Evolutionary conservation across 495 filamentous ascomycete species (phyloP), one percentile per base, ranked within the genome.

Genomic region (Lindgomyces ingoldianus): DNA sequence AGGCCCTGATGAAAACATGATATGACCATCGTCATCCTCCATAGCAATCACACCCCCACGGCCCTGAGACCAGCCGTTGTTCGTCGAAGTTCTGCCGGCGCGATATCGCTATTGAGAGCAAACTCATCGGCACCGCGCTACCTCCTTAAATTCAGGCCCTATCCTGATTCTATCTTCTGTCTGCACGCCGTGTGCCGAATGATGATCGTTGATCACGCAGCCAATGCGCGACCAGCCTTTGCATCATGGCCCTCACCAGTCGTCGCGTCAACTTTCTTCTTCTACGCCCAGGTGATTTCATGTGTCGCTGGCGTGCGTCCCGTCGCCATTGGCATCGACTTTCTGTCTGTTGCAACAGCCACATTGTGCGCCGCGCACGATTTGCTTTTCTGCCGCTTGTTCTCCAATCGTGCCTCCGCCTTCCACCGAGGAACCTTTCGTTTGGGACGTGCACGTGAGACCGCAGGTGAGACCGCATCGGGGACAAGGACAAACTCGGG

Each of bases 1-100:
- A 12, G 47, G 11, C 33, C n/a, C n/a, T 22, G 58, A 58, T 57
- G 52, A 39, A 52, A 42, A 64, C 33, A 22, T 24, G 42, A 50
- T 64, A 58, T 64, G 52, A 64, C 53, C 62, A 60, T 55, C 51
- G n/a, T n/a, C n/a, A n/a, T n/a, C n/a, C n/a, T n/a, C n/a, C 12
- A 9, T 11, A 21, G 42, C 51, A 52, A 52, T 60, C 50, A 26
- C 18, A 54, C 62, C 55, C 62, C 62, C 62, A 65, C 62, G 62
- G 25, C 62, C 48, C 16, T 63, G 50, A 46, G 42, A 55, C 26
- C 51, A 24, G 29, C 29, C 14, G 3, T 26, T 21, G 6, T 46
- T 18, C 22, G 16, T 22, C 12, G 47, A 50, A 11, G 4, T 19
- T 30, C 8, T 22, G 44, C 33, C 3, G 29, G 33, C 49, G 41